Conservation (phyloP, 108 stramenopile species). For the Skeletonema marinoi region DNA sequence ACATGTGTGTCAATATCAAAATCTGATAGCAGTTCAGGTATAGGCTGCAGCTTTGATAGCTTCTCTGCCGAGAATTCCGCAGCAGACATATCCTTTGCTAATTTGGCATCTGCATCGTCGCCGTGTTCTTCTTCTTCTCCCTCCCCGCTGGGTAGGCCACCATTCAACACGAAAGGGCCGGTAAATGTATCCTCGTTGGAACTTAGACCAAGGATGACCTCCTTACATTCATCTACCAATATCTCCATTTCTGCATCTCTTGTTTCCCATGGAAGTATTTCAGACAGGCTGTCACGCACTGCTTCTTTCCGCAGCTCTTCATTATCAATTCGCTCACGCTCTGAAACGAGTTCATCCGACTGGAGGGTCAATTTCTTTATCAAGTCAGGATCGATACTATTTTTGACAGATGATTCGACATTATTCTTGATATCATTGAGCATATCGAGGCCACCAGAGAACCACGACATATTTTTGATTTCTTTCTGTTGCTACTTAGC, state of each 20-base stretch:
- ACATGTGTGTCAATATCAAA: slow-evolving; percentile 89
- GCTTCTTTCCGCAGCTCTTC: slow-evolving; percentile 72
- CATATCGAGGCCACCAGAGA: slow-evolving; percentile 17
- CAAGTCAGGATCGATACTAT: slow-evolving; percentile 53
- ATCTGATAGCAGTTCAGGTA: slow-evolving; percentile 67
- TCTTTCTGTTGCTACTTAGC: neutral
- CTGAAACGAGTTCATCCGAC: slow-evolving; percentile 73
- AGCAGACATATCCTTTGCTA: slow-evolving; percentile 32
- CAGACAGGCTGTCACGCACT: slow-evolving; percentile 63
- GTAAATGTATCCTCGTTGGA: slow-evolving; percentile 68
- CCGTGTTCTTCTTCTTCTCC: slow-evolving; percentile 46
- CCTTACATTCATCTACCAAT: slow-evolving; percentile 87
- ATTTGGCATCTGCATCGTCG: slow-evolving; percentile 28
- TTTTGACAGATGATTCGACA: slow-evolving; percentile 35
- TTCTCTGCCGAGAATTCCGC: slow-evolving; percentile 62
- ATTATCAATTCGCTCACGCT: slow-evolving; percentile 63
- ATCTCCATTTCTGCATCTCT: slow-evolving; percentile 83
- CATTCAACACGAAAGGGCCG: slow-evolving; percentile 76
- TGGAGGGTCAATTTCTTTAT: slow-evolving; percentile 80
- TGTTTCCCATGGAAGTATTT: slow-evolving; percentile 86
- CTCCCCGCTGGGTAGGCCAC: slow-evolving; percentile 42
- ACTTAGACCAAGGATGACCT: slow-evolving; percentile 75
- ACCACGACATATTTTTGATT: slow-evolving; percentile 23
- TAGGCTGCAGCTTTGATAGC: slow-evolving; percentile 70
- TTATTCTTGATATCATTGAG: slow-evolving; percentile 40